Base-by-base conservation (phyloP, 352 stramenopile genomes). In the Globisporangium iwayamae region DNA sequence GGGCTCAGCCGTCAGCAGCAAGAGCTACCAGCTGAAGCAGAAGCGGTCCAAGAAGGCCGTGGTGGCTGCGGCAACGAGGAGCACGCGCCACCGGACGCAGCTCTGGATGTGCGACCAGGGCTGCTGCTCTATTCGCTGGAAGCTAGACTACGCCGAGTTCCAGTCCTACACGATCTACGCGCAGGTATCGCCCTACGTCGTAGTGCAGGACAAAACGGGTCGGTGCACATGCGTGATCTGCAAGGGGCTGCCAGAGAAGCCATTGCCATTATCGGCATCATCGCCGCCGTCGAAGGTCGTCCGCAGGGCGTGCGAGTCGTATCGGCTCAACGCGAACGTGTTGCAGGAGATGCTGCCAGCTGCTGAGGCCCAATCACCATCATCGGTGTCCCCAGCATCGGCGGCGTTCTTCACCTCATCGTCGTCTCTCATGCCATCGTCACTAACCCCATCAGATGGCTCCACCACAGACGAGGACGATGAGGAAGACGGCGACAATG, bases 131-230 rank as follows among this genome's bases (percentile, higher is more conserved):
- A 79, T 90, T 59, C 81, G 79, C 38, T 86, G 78, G 79, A 90
- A 90, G 55, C 79, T 90, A 53, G 79, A 89, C 69, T 90, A 90
- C 45, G 81, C 78, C 75, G 81, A 85, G 66, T 85, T 89, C 57
- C 76, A 85, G 60, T 81, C 75, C 32, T 89, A 83, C 69, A 74
- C 72, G 38, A 79, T 86, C 39, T 89, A 91, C 62, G 76, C 81
- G 38, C 72, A 85, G 45, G 70, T 84, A 54, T 87, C 81, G 45
- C 81, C 81, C 20, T 91, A 89, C 60, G 73, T 89, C 28, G 76
- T 91, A 22, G 63, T 82, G 48, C 79, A 89, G 56, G 76, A 85
- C 60, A 77, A 82, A 58, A 78, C 81, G 2, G 68, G 66, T 14
- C 63, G 60, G 10, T 91, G 81, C 55, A 55, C 61, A 22, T 91